phyloP scores from a whole-genome alignment of 805 yeast species.

The Suhomyces kilbournensis region DNA sequence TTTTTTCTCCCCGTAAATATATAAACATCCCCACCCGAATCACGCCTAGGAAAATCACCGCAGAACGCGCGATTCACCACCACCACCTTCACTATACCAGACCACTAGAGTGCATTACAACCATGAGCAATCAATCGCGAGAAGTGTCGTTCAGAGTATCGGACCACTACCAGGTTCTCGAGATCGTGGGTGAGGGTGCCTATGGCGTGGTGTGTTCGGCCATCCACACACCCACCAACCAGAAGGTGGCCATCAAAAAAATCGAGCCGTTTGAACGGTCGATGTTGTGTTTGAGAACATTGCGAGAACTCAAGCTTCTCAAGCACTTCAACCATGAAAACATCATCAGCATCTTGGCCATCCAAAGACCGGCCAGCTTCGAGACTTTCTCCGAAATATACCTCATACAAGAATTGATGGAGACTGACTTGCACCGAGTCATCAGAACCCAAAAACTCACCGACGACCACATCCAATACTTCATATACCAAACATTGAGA shows the following conservation, averaged over 20 bases:
- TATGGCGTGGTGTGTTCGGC: constrained; percentile 94
- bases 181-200: constrained; percentile 93
- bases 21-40: neutral
- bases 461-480: constrained; percentile 93
- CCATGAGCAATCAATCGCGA: constrained; percentile 13
- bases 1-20: neutral
- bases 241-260: constrained; percentile 92
- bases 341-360: constrained; percentile 83
- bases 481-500: constrained; percentile 84
- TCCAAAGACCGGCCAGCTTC: constrained; percentile 76
- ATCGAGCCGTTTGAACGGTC: constrained; percentile 89
- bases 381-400: constrained; percentile 84
- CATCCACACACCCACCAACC: constrained; percentile 77
- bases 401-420: constrained; percentile 84
- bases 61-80: neutral
- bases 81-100: no score
- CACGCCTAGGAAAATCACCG: neutral
- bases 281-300: constrained; percentile 83
- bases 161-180: constrained; percentile 79
- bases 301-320: constrained; percentile 83
- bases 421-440: constrained; percentile 80
- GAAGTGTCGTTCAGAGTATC: constrained; percentile 74
- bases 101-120: neutral
- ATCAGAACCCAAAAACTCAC: constrained; percentile 76
- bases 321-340: constrained; percentile 93